Evolutionary conservation across 148 eudicot genomes (phyloP).

Genomic region (Rhododendron griersonianum): DNA sequence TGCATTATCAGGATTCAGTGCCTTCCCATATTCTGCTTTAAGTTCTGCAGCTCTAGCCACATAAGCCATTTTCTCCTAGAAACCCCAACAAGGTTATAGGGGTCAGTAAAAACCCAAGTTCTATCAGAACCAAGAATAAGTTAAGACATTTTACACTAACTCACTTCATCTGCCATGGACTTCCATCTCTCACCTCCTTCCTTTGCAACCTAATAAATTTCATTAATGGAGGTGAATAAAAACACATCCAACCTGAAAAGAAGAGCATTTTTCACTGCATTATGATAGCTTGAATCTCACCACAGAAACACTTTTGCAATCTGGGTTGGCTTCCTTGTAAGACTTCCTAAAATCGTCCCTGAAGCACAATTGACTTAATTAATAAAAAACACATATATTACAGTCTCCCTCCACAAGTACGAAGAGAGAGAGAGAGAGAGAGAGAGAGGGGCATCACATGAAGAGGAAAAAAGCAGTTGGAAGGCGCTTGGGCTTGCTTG

Average conservation of each 20-base stretch:
- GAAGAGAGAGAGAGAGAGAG: neutral
- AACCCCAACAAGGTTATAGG: neutral
- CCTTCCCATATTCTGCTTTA: slow-evolving; percentile 63
- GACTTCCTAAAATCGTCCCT: slow-evolving; percentile 84
- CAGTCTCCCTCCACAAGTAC: neutral
- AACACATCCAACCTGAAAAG: neutral
- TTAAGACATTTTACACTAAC: neutral
- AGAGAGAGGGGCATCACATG: slow-evolving; percentile 36
- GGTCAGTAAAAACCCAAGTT: neutral
- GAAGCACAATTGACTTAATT: neutral
- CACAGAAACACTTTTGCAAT: slow-evolving; percentile 54
- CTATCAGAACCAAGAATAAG: neutral
- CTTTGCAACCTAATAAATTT: slow-evolving; percentile 53
- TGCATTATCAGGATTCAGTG: slow-evolving; percentile 35
- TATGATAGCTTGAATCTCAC: slow-evolving; percentile 17
- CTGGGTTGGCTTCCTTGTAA: slow-evolving; percentile 74
- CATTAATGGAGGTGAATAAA: neutral
- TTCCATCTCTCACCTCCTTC: slow-evolving; percentile 92
- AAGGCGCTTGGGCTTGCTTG: slow-evolving; percentile 66
- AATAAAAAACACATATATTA: neutral
- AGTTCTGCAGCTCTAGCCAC: slow-evolving; percentile 70
- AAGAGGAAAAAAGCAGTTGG: slow-evolving; percentile 72
- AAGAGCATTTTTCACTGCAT: neutral
- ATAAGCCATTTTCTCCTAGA: slow-evolving; percentile 71
- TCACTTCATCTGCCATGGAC: slow-evolving; percentile 75